These are phyloP conservation scores for Aspergillus fumigatus DNA, from an alignment of 2,329 filamentous ascomycete genomes.

Conservation along the genomic window DNA sequence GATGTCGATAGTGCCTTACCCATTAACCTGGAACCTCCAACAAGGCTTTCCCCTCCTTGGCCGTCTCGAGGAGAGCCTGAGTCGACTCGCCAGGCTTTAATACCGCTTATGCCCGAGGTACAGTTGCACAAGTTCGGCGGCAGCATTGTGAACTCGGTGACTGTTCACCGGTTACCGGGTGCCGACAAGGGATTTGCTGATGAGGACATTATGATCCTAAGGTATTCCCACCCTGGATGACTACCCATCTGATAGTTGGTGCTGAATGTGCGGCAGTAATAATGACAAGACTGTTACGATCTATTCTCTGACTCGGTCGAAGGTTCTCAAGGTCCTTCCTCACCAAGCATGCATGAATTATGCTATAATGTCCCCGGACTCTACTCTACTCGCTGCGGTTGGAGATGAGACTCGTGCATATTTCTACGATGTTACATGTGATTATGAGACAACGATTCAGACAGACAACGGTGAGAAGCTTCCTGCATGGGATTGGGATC, in stretches of 20 bases:
- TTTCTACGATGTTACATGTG: conserved; percentile 58
- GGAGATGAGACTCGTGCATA: conserved; percentile 85
- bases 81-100: conserved; percentile 13
- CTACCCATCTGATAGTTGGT: conserved; percentile 40
- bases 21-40: conserved; percentile 40
- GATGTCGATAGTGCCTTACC: conserved; percentile 57
- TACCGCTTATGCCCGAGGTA: conserved; percentile 39
- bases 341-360: conserved; percentile 89
- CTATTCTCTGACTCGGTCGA: conserved; percentile 67
- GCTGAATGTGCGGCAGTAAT: conserved; percentile 68
- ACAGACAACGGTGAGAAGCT: conserved; percentile 31
- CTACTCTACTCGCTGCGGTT: conserved; percentile 72
- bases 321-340: conserved; percentile 64
- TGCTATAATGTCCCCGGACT: conserved; percentile 88
- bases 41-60: conserved; percentile 22
- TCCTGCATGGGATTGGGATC: conserved; percentile 39
- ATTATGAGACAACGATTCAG: conserved; percentile 22
- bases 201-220: conserved; percentile 53
- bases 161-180: conserved; percentile 53
- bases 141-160: conserved; percentile 64
- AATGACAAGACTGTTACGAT: conserved; percentile 87
- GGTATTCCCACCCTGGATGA: conserved; percentile 30
- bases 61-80: conserved; percentile 16
- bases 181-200: conserved; percentile 42
- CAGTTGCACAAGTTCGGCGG: conserved; percentile 57